Evolutionary conservation across 2,329 filamentous ascomycete genomes (phyloP).

Genomic region (Phialophora tarda): DNA sequence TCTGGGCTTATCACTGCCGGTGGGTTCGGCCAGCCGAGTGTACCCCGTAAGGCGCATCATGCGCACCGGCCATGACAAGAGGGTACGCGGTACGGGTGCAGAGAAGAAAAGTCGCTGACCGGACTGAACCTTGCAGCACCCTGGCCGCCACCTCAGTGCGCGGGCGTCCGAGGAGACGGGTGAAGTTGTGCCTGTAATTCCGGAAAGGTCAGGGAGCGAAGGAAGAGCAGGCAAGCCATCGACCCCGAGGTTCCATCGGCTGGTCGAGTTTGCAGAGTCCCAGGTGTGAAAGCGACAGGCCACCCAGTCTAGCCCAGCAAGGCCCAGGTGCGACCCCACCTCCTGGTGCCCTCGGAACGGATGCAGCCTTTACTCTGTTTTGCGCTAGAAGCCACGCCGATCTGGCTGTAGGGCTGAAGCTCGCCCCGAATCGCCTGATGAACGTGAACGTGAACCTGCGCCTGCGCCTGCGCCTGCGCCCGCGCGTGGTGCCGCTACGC

Average conservation of each 20-base stretch:
- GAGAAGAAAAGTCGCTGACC: conserved; percentile 1
- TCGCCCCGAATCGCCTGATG: not conserved
- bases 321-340: conserved; percentile 10
- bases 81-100: not conserved
- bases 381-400: conserved; percentile 23
- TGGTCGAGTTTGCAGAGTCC: no score
- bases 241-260: conserved; percentile 21
- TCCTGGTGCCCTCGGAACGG: conserved; percentile 19
- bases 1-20: conserved; percentile 4
- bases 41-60: conserved; percentile 9
- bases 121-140: conserved; percentile 5
- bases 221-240: not conserved
- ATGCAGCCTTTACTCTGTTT: conserved; percentile 21
- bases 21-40: conserved; percentile 8
- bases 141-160: not conserved
- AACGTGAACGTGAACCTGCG: not conserved
- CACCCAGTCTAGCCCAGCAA: conserved; percentile 9
- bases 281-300: conserved; percentile 1
- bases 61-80: not conserved
- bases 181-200: not conserved
- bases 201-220: not conserved
- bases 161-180: not conserved
- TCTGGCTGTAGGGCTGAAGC: conserved; percentile 26
- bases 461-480: not conserved
- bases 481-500: conserved; percentile 4